A percentile compares a stretch with the other conserved stretches of the same genome.
Conservation (phyloP, 2,329 filamentous ascomycete species). For the Penicillium sclerotiorum region DNA sequence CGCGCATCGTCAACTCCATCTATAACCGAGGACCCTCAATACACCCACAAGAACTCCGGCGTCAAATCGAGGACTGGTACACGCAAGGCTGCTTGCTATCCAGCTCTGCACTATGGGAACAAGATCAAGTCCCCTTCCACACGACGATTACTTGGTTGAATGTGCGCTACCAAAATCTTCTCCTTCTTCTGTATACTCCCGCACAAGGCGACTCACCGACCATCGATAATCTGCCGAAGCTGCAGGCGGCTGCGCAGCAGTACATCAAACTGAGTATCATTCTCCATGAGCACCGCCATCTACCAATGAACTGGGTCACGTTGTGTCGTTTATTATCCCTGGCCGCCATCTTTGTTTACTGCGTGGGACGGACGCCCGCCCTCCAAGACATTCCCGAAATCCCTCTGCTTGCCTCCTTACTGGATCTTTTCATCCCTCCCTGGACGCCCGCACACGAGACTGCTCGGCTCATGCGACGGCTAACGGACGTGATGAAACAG, state of each 20-base stretch:
- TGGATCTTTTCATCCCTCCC: background rate
- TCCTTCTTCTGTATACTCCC: constrained; percentile 43
- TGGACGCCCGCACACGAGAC: constrained; percentile 3
- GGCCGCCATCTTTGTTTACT: constrained; percentile 13
- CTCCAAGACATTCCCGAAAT: constrained; percentile 3
- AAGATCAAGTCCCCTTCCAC: constrained; percentile 51
- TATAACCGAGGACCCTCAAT: background rate
- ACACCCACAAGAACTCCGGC: constrained; percentile 35
- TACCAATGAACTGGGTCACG: constrained; percentile 49
- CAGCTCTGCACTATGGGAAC: constrained; percentile 35
- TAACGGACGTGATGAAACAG: background rate
- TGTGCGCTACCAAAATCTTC: constrained; percentile 50
- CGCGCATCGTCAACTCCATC: constrained; percentile 37
- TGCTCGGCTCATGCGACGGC: background rate
- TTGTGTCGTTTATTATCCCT: constrained; percentile 35
- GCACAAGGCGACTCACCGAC: constrained; percentile 31
- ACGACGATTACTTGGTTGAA: constrained; percentile 50
- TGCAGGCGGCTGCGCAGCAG: constrained; percentile 44
- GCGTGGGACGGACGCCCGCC: background rate
- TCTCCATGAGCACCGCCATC: constrained; percentile 47
- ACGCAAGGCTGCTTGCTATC: constrained; percentile 50
- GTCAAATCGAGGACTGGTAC: constrained; percentile 54
- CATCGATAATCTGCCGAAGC: constrained; percentile 34
- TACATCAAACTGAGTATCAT: constrained; percentile 48
- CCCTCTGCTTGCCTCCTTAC: background rate